A percentile compares a stretch with the other conserved stretches of the same genome.
Conservation (phyloP, 139 green algal genomes). For the Tetradesmus lagerheimii region DNA sequence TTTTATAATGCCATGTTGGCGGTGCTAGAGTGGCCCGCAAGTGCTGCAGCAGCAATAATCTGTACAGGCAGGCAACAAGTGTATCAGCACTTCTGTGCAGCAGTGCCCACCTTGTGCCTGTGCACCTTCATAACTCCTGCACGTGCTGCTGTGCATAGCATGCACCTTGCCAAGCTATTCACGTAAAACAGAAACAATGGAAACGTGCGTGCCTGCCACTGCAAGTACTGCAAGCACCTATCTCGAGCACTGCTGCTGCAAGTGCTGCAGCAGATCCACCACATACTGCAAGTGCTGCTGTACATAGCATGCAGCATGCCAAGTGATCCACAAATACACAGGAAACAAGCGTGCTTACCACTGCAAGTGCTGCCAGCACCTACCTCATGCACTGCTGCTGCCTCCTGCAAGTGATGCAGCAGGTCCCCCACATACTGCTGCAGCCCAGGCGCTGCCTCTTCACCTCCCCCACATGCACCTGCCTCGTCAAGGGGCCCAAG, state of each 20-base stretch:
- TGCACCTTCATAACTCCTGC: background rate
- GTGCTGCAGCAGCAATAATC: background rate
- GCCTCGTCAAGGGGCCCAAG: background rate
- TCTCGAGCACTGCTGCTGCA: no score
- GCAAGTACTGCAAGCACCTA: no score
- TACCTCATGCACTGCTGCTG: background rate
- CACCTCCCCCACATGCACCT: background rate
- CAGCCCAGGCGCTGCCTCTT: background rate
- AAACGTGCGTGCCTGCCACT: no score
- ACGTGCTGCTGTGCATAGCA: background rate
- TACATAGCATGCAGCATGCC: no score
- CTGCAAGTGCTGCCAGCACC: background rate
- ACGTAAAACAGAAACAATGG: no score
- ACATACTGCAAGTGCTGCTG: no score
- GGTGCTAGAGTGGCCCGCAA: background rate
- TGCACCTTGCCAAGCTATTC: background rate
- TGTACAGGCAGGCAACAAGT: background rate
- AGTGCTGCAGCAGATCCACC: no score
- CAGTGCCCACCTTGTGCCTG: no score
- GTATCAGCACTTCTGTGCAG: no score
- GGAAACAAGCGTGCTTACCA: background rate
- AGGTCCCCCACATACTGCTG: background rate
- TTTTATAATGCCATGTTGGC: no score
- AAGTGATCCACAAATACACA: background rate
- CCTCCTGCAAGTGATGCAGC: conserved; percentile 23